Evolutionary conservation across 2,329 filamentous ascomycete species (phyloP).

Genomic region (Talaromyces sp.): DNA sequence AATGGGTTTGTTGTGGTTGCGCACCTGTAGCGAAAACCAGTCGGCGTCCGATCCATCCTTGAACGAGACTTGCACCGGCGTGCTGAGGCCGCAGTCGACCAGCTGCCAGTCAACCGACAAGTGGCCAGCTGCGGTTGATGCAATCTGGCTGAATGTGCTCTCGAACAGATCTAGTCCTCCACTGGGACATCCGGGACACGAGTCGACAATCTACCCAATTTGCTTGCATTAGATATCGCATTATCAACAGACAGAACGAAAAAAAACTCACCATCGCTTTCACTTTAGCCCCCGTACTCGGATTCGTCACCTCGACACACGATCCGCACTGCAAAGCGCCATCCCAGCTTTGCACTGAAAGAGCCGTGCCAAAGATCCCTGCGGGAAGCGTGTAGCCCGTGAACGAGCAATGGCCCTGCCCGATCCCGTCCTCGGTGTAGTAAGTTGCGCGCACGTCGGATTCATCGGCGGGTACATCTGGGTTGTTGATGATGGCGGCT

Average conservation of each 20-base stretch:
- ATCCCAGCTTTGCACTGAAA: constrained; percentile 54
- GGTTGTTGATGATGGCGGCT: neutral
- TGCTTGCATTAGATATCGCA: neutral
- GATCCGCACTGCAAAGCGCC: constrained; percentile 54
- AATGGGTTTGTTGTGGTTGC: constrained; percentile 58
- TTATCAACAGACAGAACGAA: neutral
- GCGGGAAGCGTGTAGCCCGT: constrained; percentile 54
- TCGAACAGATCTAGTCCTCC: constrained; percentile 56
- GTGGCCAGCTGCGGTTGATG: constrained; percentile 41
- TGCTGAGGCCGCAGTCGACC: constrained; percentile 49
- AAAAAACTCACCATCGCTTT: constrained; percentile 56
- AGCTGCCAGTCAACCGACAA: constrained; percentile 49
- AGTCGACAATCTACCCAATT: constrained; percentile 46
- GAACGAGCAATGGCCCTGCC: neutral
- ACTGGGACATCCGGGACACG: constrained; percentile 52
- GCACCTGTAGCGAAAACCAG: constrained; percentile 62
- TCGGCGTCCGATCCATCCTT: constrained; percentile 45
- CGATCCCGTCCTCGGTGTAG: neutral
- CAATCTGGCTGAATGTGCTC: constrained; percentile 47
- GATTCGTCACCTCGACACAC: constrained; percentile 53
- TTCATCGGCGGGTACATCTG: neutral
- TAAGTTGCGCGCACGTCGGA: neutral
- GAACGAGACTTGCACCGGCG: constrained; percentile 49
- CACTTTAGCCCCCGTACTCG: constrained; percentile 49
- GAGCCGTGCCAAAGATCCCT: constrained; percentile 56